Percentiles rank a stretch among this genome's conserved stretches.
Evolutionary conservation across 2,329 filamentous ascomycete species (phyloP).

Genomic region (Cercospora canescens): DNA sequence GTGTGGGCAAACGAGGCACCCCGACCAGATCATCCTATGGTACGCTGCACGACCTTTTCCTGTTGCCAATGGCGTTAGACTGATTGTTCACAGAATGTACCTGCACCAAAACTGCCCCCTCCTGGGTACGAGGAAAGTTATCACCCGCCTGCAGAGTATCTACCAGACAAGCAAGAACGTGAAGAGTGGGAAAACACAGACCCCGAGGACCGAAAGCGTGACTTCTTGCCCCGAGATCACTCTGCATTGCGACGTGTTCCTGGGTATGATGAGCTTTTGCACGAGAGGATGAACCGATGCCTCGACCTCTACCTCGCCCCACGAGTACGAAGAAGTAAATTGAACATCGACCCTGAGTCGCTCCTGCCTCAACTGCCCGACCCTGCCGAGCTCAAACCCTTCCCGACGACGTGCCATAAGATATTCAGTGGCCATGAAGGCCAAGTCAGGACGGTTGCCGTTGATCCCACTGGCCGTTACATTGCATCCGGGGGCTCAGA

Average conservation of each 20-base stretch:
- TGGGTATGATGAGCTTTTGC: slow-evolving; percentile 85
- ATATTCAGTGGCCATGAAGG: slow-evolving; percentile 87
- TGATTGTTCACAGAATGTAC: slow-evolving; percentile 61
- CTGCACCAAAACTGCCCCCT: slow-evolving; percentile 88
- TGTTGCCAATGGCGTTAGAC: not conserved
- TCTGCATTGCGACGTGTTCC: slow-evolving; percentile 87
- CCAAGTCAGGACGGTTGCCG: slow-evolving; percentile 77
- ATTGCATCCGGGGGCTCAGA: slow-evolving; percentile 93
- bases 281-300: slow-evolving; percentile 94
- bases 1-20: slow-evolving; percentile 93
- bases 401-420: slow-evolving; percentile 86
- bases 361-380: slow-evolving; percentile 89
- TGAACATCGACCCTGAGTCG: slow-evolving; percentile 95
- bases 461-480: slow-evolving; percentile 83
- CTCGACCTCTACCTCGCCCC: slow-evolving; percentile 94
- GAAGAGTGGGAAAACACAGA: slow-evolving; percentile 83
- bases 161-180: slow-evolving; percentile 82
- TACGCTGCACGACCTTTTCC: not conserved
- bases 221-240: slow-evolving; percentile 81
- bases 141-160: slow-evolving; percentile 91
- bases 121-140: slow-evolving; percentile 96
- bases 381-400: slow-evolving; percentile 90
- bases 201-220: slow-evolving; percentile 85
- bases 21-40: slow-evolving; percentile 80
- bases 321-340: slow-evolving; percentile 83